phyloP scores from a whole-genome alignment of 352 stramenopile genomes.

The Phytophthora cactorum region DNA sequence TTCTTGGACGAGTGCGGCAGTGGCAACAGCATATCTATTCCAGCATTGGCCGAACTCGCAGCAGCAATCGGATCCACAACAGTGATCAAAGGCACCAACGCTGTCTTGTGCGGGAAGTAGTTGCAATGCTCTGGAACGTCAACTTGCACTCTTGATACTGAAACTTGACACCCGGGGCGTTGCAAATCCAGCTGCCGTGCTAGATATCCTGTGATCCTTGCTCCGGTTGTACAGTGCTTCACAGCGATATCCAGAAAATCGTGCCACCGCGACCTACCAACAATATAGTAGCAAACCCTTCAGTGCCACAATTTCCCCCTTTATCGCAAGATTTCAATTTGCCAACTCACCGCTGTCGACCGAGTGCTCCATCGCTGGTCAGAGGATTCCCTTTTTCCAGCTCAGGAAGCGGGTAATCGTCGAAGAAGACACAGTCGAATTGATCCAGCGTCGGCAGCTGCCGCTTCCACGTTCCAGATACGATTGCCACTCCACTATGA shows the following conservation, averaged over 20 bases:
- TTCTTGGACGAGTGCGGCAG: conserved; percentile 21
- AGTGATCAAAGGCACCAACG: conserved; percentile 70
- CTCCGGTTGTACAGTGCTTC: conserved; percentile 51
- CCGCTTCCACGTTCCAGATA: conserved; percentile 76
- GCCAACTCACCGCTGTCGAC: conserved; percentile 19
- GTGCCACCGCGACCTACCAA: conserved; percentile 66
- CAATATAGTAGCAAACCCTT: conserved; percentile 12
- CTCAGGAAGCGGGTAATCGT: conserved; percentile 80
- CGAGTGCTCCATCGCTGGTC: background rate
- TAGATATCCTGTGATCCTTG: conserved; percentile 72
- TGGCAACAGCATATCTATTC: background rate
- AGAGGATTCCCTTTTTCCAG: conserved; percentile 18
- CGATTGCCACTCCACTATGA: conserved; percentile 46
- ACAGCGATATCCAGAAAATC: conserved; percentile 69
- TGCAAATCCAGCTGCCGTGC: conserved; percentile 56
- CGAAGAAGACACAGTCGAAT: conserved; percentile 87
- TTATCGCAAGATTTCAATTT: background rate
- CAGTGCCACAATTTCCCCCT: background rate
- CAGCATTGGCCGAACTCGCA: background rate
- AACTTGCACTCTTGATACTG: conserved; percentile 42
- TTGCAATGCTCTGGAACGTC: conserved; percentile 50
- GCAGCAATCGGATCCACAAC: conserved; percentile 44
- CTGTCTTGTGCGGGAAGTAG: conserved; percentile 70
- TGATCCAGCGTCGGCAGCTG: conserved; percentile 51
- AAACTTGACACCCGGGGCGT: conserved; percentile 49